Conservation (phyloP, 2,329 filamentous ascomycete genomes). For the Cryphonectria nitschkei region DNA sequence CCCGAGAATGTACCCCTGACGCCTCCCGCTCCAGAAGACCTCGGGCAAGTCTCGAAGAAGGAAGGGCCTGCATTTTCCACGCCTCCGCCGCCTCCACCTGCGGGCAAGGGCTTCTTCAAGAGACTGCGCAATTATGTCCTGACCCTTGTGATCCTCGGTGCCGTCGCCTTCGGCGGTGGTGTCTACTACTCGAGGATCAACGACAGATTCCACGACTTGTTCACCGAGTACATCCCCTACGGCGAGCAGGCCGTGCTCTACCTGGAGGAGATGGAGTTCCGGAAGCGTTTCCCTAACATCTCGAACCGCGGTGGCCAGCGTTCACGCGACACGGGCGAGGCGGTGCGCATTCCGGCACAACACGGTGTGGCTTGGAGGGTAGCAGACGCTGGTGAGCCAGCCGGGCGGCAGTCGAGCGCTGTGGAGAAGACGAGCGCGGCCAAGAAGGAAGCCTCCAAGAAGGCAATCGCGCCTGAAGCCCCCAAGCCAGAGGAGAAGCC, state of each 20-base stretch:
- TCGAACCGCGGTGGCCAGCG: constrained; percentile 52
- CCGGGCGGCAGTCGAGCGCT: constrained; percentile 66
- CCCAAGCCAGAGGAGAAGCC: constrained; percentile 34
- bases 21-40: constrained; percentile 43
- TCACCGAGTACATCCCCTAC: constrained; percentile 94
- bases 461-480: constrained; percentile 36
- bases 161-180: constrained; percentile 81
- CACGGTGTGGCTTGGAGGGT: constrained; percentile 85
- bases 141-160: constrained; percentile 75
- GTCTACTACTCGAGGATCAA: constrained; percentile 91
- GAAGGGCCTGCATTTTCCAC: constrained; percentile 39
- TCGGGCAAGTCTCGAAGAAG: constrained; percentile 16
- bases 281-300: constrained; percentile 73
- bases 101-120: constrained; percentile 66
- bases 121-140: constrained; percentile 78
- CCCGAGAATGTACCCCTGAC: constrained; percentile 45
- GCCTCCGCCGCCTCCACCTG: constrained; percentile 42
- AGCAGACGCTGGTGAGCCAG: constrained; percentile 60
- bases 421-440: constrained; percentile 42
- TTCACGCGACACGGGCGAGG: constrained; percentile 62
- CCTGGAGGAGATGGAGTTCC: constrained; percentile 93
- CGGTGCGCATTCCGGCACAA: constrained; percentile 81
- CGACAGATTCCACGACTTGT: constrained; percentile 98
- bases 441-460: constrained; percentile 35
- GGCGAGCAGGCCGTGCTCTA: constrained; percentile 94